Conservation (phyloP, 1,284 basidiomycete genomes). For the Athelia psychrophila region DNA sequence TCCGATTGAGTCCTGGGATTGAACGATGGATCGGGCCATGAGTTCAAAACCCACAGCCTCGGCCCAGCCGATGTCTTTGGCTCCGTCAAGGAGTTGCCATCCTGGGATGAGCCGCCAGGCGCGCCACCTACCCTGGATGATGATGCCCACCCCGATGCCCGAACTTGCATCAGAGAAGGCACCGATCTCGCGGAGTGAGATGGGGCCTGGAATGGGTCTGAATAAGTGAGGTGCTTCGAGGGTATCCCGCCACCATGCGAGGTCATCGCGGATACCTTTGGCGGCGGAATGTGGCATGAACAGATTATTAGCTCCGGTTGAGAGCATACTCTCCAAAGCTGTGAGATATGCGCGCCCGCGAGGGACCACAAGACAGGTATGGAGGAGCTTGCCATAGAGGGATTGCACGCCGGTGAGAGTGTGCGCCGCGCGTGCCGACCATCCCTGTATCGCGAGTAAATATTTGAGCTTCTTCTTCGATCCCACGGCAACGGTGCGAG, state of each 20-base stretch:
- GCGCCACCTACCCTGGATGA: slow-evolving; percentile 29
- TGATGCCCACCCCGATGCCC: slow-evolving; percentile 28
- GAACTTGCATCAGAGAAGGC: slow-evolving; percentile 45
- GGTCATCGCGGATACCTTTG: slow-evolving; percentile 15
- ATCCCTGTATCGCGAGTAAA: slow-evolving; percentile 12
- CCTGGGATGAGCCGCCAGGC: slow-evolving; percentile 33
- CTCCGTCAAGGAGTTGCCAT: slow-evolving; percentile 22
- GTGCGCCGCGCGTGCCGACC: slow-evolving; percentile 12
- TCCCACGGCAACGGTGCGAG: slow-evolving; percentile 3
- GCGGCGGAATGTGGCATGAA: slow-evolving; percentile 24
- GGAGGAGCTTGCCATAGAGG: slow-evolving; percentile 33
- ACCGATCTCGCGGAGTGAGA: slow-evolving; percentile 17
- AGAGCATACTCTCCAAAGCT: slow-evolving; percentile 23
- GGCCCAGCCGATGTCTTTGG: slow-evolving; percentile 31
- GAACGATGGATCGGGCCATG: slow-evolving; percentile 22
- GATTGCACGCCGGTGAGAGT: slow-evolving; percentile 22
- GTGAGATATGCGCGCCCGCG: slow-evolving; percentile 29
- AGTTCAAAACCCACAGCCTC: slow-evolving; percentile 35
- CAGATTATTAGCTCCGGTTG: slow-evolving; percentile 16
- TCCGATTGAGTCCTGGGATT: too few relatives aligned
- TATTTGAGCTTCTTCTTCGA: slow-evolving; percentile 9
- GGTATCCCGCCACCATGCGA: slow-evolving; percentile 34
- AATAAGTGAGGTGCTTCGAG: slow-evolving; percentile 12
- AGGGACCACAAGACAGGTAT: slow-evolving; percentile 24
- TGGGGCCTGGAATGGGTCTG: slow-evolving; percentile 24